These are phyloP conservation scores for Kazachstania psychrophila DNA, from an alignment of 805 yeast species.

Conservation along the genomic window DNA sequence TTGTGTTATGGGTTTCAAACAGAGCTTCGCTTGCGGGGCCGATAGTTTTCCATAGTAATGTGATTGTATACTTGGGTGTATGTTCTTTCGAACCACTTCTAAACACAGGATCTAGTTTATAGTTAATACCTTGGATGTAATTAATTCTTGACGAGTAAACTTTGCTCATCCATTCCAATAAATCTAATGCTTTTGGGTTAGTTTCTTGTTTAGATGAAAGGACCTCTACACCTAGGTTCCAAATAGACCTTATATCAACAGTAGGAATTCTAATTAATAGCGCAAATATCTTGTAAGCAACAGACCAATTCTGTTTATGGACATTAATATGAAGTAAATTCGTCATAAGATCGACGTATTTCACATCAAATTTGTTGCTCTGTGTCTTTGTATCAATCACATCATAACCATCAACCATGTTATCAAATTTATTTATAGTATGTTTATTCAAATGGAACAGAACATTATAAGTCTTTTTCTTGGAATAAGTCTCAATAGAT, in stretches of 20 bases:
- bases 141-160: constrained; percentile 19
- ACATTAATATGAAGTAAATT: constrained; percentile 43
- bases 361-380: constrained; percentile 8
- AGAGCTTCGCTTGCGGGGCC: constrained; percentile 6
- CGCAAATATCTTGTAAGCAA: constrained; percentile 46
- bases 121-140: constrained; percentile 19
- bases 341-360: constrained; percentile 27
- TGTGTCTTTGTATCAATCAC: constrained; percentile 5
- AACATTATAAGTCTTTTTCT: not conserved
- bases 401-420: constrained; percentile 19
- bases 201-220: constrained; percentile 21
- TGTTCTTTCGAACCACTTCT: constrained; percentile 25
- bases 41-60: constrained; percentile 25
- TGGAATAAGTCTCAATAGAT: constrained; percentile 6
- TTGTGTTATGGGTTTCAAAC: constrained; percentile 1
- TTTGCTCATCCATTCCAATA: constrained; percentile 24
- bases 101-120: constrained; percentile 22
- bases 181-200: constrained; percentile 11
- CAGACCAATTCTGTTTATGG: constrained; percentile 42
- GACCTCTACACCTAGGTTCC: constrained; percentile 59
- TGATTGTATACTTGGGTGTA: constrained; percentile 20
- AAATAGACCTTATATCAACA: constrained; percentile 46
- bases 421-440: constrained; percentile 6
- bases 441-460: constrained; percentile 1
- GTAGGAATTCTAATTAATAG: constrained; percentile 39